Conservation (phyloP, 2,329 filamentous ascomycete genomes). For the Paracoccidioides lutzii region DNA sequence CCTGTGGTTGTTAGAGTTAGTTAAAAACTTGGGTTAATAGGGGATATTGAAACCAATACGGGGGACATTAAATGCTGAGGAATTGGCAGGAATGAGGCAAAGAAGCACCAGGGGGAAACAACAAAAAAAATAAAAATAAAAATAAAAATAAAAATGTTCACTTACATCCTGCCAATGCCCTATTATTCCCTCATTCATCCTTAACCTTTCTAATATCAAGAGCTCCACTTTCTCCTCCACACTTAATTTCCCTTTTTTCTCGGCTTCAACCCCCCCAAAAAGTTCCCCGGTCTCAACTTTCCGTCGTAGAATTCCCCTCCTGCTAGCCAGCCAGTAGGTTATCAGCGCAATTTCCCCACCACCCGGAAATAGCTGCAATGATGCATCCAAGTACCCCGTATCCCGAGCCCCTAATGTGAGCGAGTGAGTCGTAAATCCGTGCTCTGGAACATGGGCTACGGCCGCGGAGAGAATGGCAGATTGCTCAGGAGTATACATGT, state of each 20-base stretch:
- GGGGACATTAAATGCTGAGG: too few species aligned
- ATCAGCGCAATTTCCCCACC: slow-evolving; percentile 75
- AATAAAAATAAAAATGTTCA: slow-evolving; percentile 8
- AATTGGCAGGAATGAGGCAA: too few species aligned
- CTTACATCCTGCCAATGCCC: slow-evolving; percentile 75
- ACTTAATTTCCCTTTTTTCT: slow-evolving; percentile 21
- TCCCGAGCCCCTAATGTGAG: slow-evolving; percentile 69
- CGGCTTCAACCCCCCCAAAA: slow-evolving; percentile 4
- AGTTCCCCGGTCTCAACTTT: slow-evolving; percentile 15
- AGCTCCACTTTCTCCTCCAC: slow-evolving; percentile 54
- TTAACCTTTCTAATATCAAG: slow-evolving; percentile 63
- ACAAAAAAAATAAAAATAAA: not conserved
- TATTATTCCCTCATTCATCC: slow-evolving; percentile 60
- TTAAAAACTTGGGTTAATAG: not conserved
- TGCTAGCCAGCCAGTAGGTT: slow-evolving; percentile 32
- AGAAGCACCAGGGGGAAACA: too few species aligned
- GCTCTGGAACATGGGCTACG: slow-evolving; percentile 59
- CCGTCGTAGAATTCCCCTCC: slow-evolving; percentile 25
- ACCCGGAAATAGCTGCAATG: slow-evolving; percentile 65
- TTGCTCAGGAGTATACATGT: slow-evolving; percentile 56
- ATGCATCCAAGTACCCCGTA: slow-evolving; percentile 74
- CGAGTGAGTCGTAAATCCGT: slow-evolving; percentile 67
- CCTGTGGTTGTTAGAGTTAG: slow-evolving; percentile 38
- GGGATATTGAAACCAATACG: not conserved
- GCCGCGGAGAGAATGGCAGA: slow-evolving; percentile 68